Evolutionary conservation across 352 stramenopile species (phyloP), one percentile per base, ranked within the genome.

Genomic region (Thraustotheca clavata): DNA sequence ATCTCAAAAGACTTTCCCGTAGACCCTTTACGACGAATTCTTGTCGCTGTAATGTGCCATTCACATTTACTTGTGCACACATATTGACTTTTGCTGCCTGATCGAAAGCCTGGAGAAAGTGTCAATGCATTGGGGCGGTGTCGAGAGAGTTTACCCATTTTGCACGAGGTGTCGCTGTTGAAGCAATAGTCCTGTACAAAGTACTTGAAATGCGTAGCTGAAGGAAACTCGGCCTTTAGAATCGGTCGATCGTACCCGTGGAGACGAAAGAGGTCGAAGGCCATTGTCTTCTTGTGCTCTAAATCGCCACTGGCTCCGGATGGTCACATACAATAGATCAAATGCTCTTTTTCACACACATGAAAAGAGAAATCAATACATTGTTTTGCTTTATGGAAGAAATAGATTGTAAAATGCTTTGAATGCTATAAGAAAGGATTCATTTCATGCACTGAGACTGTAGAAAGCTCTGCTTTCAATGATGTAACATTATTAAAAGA

Each of bases 121-220:
- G 24, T 35, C 9, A 31, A 24, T 24, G 11, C 43, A 52, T 52
- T 52, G 43, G 43, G 43, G 9, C 43, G n/a, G n/a, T 35, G 43
- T 11, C n/a, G 43, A 52, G 43, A 52, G 43, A 18, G 43, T 11
- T 24, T 52, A 52, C 43, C 43, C 43, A 52, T 52, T 31, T 52
- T 52, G 43, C 43, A 52, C 11, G 43, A 52, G 24, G 43, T 52
- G n/a, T 52, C 43, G 43, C 43, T 52, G 43, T 52, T 52, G 43
- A 52, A 52, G 43, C 43, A 52, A 31, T 52, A 52, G 43, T 52
- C 43, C 43, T 52, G 43, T 11, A 52, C 43, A 52, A 52, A 52
- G 43, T 52, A 52, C 43, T 52, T 52, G 43, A 52, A 52, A 31
- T 52, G 43, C 43, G 43, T 52, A 24, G 43, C 43, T 11, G 43